Conservation (phyloP, 2,329 filamentous ascomycete genomes). For the Lachnellula subtilissima region DNA sequence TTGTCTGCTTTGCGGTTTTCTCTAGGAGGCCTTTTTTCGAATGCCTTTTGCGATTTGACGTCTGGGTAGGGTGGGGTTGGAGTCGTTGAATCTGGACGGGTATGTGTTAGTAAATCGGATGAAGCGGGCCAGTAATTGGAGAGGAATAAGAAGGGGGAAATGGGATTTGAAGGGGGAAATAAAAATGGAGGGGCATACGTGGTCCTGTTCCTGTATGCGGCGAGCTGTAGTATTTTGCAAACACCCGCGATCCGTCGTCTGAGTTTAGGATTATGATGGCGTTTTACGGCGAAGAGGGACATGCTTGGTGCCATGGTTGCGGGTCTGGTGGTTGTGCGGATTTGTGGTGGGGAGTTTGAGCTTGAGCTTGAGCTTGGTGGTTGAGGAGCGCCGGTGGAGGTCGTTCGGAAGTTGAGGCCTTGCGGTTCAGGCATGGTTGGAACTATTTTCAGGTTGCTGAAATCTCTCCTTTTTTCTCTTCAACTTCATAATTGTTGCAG, state of each 20-base stretch:
- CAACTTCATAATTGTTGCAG: too few relatives aligned
- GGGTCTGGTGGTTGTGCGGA: conserved; percentile 3
- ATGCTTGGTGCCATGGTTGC: conserved; percentile 66
- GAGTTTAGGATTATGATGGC: conserved; percentile 74
- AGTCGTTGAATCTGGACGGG: conserved; percentile 35
- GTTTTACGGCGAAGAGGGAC: conserved; percentile 72
- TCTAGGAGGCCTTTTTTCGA: conserved; percentile 95
- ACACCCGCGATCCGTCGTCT: conserved; percentile 86
- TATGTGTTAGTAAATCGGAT: conserved; percentile 14
- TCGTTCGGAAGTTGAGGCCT: background rate
- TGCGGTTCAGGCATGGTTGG: background rate
- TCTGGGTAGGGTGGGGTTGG: conserved; percentile 73
- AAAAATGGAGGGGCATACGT: conserved; percentile 5
- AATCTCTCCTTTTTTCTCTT: too few relatives aligned
- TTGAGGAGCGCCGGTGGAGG: background rate
- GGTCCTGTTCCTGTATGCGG: conserved; percentile 50
- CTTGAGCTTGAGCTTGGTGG: background rate
- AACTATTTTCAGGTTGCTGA: too few relatives aligned
- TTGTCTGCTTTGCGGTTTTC: conserved; percentile 93
- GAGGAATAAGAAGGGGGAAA: background rate
- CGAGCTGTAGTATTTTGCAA: conserved; percentile 85
- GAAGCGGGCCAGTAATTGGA: conserved; percentile 27
- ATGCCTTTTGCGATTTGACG: conserved; percentile 88
- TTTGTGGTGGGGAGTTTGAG: background rate
- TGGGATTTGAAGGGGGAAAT: conserved; percentile 26